phyloP scores from a whole-genome alignment of 495 filamentous ascomycete species.

The Podospora pseudopauciseta region DNA sequence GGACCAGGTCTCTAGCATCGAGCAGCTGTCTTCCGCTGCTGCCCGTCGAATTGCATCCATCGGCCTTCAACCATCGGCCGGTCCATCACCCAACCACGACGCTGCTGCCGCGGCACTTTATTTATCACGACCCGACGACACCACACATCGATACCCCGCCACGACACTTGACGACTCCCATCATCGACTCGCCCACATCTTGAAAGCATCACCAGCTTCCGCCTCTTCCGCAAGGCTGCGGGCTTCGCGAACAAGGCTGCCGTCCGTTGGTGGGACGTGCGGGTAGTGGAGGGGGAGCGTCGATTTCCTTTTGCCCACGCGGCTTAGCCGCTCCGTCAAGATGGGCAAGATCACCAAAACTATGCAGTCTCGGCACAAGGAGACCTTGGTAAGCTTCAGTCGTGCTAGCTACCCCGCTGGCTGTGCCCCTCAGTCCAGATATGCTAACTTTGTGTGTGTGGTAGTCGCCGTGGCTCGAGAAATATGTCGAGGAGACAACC shows the following conservation, averaged over 20 bases:
- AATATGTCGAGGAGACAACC: conserved; percentile 67
- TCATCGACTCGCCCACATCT: conserved; percentile 5
- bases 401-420: background rate
- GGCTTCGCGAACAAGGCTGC: conserved; percentile 33
- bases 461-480: conserved; percentile 80
- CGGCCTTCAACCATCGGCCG: background rate
- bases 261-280: conserved; percentile 35
- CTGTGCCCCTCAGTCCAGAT: conserved; percentile 11
- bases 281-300: conserved; percentile 50
- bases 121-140: conserved; percentile 7
- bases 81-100: conserved; percentile 1
- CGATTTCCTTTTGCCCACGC: conserved; percentile 38
- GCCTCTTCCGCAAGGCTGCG: conserved; percentile 26
- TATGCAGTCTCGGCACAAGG: conserved; percentile 86
- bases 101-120: conserved; percentile 4
- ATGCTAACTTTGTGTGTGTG: conserved; percentile 5
- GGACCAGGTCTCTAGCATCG: conserved; percentile 9
- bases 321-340: conserved; percentile 53
- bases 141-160: background rate
- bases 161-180: background rate
- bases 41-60: conserved; percentile 8
- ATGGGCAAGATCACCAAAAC: conserved; percentile 99
- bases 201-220: conserved; percentile 8
- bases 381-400: conserved; percentile 72
- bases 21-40: background rate